These are phyloP conservation scores for Acacia concinna DNA, from an alignment of 331 rosid genomes.

Conservation along the genomic window DNA sequence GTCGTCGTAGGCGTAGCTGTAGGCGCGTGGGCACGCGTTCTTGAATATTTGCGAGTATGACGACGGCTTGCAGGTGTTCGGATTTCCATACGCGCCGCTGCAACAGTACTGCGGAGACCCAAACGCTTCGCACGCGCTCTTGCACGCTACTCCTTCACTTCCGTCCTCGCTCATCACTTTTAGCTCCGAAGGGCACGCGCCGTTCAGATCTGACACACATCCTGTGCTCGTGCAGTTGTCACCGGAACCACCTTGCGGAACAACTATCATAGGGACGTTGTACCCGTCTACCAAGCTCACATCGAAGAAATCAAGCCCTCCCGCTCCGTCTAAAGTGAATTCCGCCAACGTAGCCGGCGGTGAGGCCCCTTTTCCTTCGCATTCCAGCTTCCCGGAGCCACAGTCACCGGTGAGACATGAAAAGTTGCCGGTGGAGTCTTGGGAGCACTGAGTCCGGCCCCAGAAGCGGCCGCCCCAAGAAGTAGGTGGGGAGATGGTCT, in stretches of 20 bases:
- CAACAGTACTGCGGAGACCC: constrained; percentile 74
- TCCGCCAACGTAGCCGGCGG: constrained; percentile 93
- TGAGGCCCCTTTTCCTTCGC: constrained; percentile 64
- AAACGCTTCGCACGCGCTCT: constrained; percentile 96
- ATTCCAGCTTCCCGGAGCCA: constrained; percentile 71
- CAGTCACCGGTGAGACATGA: constrained; percentile 85
- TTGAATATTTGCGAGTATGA: constrained; percentile 71
- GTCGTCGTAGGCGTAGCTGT: constrained; percentile 94
- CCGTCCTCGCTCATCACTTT: constrained; percentile 54
- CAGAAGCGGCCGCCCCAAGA: constrained; percentile 89
- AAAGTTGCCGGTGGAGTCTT: constrained; percentile 71
- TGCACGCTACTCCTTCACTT: constrained; percentile 60
- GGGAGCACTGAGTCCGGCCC: constrained; percentile 79
- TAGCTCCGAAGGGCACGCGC: constrained; percentile 75
- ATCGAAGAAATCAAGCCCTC: constrained; percentile 82
- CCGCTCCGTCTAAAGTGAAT: constrained; percentile 78
- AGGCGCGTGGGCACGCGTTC: constrained; percentile 85
- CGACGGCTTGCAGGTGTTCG: constrained; percentile 75
- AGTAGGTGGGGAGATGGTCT: constrained; percentile 51
- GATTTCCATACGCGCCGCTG: constrained; percentile 68
- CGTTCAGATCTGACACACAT: constrained; percentile 67
- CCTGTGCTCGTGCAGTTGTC: constrained; percentile 70
- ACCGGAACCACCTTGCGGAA: constrained; percentile 69
- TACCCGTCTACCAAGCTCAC: constrained; percentile 95
- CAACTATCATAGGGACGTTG: constrained; percentile 80